Evolutionary conservation across 768 basidiomycete species (phyloP).

Genomic region (Boletus eberwhitei): DNA sequence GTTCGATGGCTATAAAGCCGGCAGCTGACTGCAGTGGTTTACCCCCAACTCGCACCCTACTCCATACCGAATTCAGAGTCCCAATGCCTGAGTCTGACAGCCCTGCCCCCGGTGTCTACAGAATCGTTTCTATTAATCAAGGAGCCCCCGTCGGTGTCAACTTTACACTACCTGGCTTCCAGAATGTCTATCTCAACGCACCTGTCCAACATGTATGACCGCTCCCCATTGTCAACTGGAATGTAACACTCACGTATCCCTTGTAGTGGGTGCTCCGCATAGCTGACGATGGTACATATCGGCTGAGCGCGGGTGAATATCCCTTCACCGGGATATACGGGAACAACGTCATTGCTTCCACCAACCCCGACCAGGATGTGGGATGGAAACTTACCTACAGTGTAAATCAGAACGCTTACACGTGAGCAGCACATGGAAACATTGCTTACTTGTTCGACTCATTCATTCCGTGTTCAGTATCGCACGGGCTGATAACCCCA

Average conservation of each 20-base stretch:
- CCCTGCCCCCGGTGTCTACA: fast-evolving
- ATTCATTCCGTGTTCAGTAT: not conserved
- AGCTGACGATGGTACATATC: not conserved
- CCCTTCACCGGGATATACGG: not conserved
- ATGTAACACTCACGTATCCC: not conserved
- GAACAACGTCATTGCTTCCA: not conserved
- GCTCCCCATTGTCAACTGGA: not conserved
- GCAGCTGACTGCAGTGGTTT: not conserved
- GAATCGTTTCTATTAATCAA: not conserved
- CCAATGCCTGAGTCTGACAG: not conserved
- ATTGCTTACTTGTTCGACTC: not conserved
- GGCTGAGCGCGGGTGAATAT: not conserved
- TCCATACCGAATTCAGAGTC: not conserved
- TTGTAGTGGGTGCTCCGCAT: not conserved
- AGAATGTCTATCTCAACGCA: not conserved
- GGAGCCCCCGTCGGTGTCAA: not conserved
- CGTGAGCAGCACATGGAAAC: not conserved
- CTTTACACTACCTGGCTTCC: not conserved
- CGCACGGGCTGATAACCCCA: fast-evolving
- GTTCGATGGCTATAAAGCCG: not conserved
- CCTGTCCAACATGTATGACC: not conserved
- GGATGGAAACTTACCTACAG: not conserved
- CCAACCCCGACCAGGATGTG: not conserved
- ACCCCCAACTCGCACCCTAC: not conserved
- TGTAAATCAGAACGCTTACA: not conserved